Conservation (phyloP, 805 yeast genomes). For the Cyberlindnera subsufficiens region DNA sequence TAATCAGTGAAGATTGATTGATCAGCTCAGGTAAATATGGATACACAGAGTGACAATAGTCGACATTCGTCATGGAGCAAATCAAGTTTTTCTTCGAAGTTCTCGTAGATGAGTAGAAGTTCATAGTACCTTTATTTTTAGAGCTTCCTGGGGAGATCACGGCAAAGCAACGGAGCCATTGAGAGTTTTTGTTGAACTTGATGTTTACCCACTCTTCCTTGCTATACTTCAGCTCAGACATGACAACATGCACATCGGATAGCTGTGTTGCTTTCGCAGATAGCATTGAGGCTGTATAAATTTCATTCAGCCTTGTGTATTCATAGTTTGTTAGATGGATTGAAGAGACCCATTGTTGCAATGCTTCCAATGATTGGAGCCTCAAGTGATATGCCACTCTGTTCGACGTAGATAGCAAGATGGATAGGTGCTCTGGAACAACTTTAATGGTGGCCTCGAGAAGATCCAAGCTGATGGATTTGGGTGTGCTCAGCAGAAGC, state of each 20-base stretch:
- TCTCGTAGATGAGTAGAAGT: constrained; percentile 45
- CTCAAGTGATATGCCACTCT: constrained; percentile 18
- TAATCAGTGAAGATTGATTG: constrained; percentile 50
- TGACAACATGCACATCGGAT: constrained; percentile 52
- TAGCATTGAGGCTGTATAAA: constrained; percentile 59
- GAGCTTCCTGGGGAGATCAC: constrained; percentile 41
- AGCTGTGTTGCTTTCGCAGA: constrained; percentile 51
- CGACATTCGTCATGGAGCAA: constrained; percentile 39
- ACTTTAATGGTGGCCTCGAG: constrained; percentile 13
- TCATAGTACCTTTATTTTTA: constrained; percentile 40
- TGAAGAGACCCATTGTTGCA: constrained; percentile 39
- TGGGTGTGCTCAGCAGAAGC: constrained; percentile 16
- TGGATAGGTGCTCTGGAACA: constrained; percentile 2
- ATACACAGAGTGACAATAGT: constrained; percentile 47
- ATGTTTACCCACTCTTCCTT: constrained; percentile 59
- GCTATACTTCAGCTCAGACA: constrained; percentile 41
- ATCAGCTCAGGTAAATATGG: constrained; percentile 49
- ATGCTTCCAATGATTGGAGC: constrained; percentile 7
- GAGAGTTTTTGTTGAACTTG: constrained; percentile 51
- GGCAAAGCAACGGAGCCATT: constrained; percentile 53
- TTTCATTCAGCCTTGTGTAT: constrained; percentile 49
- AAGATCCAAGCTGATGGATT: constrained; percentile 30
- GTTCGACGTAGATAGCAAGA: constrained; percentile 10
- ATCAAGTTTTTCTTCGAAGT: constrained; percentile 45
- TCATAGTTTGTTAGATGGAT: constrained; percentile 52